These are phyloP conservation scores for Talaromyces sp. DNA, from an alignment of 2,329 filamentous ascomycete genomes.

Conservation along the genomic window DNA sequence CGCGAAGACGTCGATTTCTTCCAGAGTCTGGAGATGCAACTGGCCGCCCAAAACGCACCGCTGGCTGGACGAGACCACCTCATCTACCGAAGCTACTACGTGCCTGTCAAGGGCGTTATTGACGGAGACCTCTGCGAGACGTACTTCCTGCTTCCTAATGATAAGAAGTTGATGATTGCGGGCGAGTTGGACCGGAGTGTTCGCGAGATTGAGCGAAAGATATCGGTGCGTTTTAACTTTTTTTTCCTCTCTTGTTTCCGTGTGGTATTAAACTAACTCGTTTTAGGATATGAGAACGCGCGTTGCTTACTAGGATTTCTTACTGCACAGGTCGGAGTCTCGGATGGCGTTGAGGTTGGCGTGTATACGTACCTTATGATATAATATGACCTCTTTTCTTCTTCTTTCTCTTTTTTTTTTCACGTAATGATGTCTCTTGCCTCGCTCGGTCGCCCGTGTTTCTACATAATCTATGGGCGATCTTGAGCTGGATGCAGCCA, in stretches of 20 bases:
- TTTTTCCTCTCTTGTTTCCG: not conserved
- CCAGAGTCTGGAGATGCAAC: slow-evolving; percentile 83
- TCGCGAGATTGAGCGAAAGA: slow-evolving; percentile 91
- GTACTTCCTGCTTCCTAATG: slow-evolving; percentile 74
- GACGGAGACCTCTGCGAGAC: slow-evolving; percentile 95
- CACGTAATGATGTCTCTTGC: slow-evolving; percentile 38
- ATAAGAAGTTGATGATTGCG: slow-evolving; percentile 93
- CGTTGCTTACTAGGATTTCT: slow-evolving; percentile 44
- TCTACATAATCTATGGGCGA: slow-evolving; percentile 18
- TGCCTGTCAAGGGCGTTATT: slow-evolving; percentile 91
- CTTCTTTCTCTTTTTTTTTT: not conserved
- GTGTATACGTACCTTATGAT: not conserved
- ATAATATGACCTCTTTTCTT: not conserved
- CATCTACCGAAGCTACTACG: slow-evolving; percentile 93
- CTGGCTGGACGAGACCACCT: slow-evolving; percentile 90
- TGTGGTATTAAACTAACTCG: slow-evolving; percentile 13
- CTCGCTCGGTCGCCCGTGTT: slow-evolving; percentile 44
- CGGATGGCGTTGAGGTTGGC: slow-evolving; percentile 4
- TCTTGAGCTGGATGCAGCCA: slow-evolving; percentile 39
- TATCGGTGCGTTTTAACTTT: slow-evolving; percentile 53
- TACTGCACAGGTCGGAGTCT: slow-evolving; percentile 9
- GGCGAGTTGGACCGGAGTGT: slow-evolving; percentile 87
- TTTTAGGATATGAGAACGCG: slow-evolving; percentile 52
- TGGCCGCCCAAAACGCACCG: slow-evolving; percentile 80
- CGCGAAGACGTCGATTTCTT: slow-evolving; percentile 98